Evolutionary conservation across 1,284 basidiomycete species (phyloP), one percentile per base, ranked within the genome.

Genomic region (Sporisorium graminicola): DNA sequence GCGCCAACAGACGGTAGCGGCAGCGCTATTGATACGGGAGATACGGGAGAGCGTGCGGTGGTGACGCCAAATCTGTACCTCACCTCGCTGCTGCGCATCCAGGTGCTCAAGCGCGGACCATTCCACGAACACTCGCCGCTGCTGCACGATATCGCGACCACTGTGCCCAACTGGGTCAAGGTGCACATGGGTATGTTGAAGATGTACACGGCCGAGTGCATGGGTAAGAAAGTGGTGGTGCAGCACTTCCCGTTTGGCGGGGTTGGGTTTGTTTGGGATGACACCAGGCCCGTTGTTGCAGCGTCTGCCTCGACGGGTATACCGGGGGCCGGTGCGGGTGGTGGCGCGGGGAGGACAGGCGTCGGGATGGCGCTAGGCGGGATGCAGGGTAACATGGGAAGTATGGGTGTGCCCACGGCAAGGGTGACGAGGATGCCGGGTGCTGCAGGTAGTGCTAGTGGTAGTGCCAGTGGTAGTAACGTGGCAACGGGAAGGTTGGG

Each of bases 191-290:
- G 97, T 2, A 86, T 98, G 74, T 89, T 94, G 81, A 98, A 97
- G 88, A 98, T 99, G 95, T 99, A 95, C 86, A 90, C 93, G 89
- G 94, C 91, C 16, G 96, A 99, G 86, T 95, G 98, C n/a, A 87
- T 98, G 31, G 91, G 91, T 12, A 98, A 98, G 86, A 90, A 92
- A n/a, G 95, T 97, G 14, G 96, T 98, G 4, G 94, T 98, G 14
- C 96, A 99, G 86, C 95, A 98, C 82, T 89, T 98, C 49, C 92
- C 92, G 33, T 89, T 98, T 27, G 95, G 95, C 12, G 83, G 81
- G 44, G 72, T 75, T 1, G 84, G 80, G 4, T 82, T 46, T 24
- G 63, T 64, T 14, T 77, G 69, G 69, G 3, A 20, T 3, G 60
- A 74, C 18, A 24, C 14, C 2, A 16, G 3, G 37, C 46, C 59